A percentile compares a stretch with the other conserved stretches of the same genome.
Evolutionary conservation across 148 eudicot species (phyloP).

Genomic region (Salicornia ramosissima): DNA sequence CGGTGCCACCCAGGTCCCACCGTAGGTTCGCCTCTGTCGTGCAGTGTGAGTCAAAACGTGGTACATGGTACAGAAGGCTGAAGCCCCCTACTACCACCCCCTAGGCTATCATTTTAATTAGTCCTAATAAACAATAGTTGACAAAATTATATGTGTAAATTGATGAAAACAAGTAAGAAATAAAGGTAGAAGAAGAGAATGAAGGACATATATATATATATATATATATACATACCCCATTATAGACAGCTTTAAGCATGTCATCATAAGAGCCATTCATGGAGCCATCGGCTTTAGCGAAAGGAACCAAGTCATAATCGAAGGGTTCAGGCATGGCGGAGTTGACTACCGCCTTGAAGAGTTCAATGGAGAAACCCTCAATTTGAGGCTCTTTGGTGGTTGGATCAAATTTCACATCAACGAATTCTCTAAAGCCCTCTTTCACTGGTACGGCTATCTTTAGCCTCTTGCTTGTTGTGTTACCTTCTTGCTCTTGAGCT

Average conservation of each 20-base stretch:
- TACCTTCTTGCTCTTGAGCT: not conserved
- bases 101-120: too few relatives aligned
- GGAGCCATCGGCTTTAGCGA: constrained; percentile 18
- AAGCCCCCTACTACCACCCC: too few relatives aligned
- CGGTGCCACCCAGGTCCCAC: too few relatives aligned
- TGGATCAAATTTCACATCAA: not conserved
- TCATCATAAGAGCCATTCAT: constrained; percentile 29
- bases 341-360: constrained; percentile 17
- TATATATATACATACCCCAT: constrained; percentile 12
- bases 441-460: constrained; percentile 23
- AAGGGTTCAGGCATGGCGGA: constrained; percentile 2
- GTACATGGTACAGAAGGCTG: too few relatives aligned
- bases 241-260: constrained; percentile 19
- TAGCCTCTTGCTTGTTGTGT: constrained; percentile 7
- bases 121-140: too few relatives aligned
- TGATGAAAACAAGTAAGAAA: too few relatives aligned
- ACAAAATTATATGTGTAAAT: too few relatives aligned
- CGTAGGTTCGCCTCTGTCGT: too few relatives aligned
- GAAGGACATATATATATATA: too few relatives aligned
- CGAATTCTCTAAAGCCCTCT: constrained; percentile 22
- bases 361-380: constrained; percentile 20
- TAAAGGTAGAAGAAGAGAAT: too few relatives aligned
- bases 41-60: too few relatives aligned
- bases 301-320: constrained; percentile 10
- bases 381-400: constrained; percentile 1